These are phyloP conservation scores for Eucalyptus curtisii DNA, from an alignment of 345 rosid genomes.

Conservation along the genomic window DNA sequence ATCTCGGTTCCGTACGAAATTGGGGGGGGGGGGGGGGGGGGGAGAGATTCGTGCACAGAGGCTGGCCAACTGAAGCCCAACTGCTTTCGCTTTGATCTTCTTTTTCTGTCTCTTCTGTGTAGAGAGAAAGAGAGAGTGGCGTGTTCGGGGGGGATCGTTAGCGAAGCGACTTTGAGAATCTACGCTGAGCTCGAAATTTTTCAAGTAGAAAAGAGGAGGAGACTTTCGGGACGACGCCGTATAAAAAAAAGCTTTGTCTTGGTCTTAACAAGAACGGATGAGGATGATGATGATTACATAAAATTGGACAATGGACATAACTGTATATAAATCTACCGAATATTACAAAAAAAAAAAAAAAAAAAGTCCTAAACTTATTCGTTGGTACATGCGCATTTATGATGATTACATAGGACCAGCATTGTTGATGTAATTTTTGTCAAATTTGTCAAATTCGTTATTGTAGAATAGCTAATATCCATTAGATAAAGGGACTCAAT, in stretches of 20 bases:
- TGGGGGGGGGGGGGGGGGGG: fast-evolving
- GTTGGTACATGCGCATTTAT: neutral
- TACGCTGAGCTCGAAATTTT: neutral
- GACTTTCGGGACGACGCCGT: neutral
- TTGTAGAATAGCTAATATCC: fast-evolving
- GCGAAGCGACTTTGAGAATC: neutral
- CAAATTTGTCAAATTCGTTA: too few species aligned
- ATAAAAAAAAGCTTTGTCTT: neutral
- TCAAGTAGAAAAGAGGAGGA: neutral
- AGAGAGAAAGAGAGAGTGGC: neutral
- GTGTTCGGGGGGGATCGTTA: neutral
- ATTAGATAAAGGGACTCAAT: too few species aligned
- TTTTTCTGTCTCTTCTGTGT: neutral
- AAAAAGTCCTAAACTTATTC: fast-evolving
- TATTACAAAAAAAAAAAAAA: too few species aligned
- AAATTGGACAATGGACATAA: neutral
- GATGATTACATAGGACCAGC: too few species aligned
- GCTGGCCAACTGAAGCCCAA: neutral
- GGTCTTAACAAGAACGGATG: neutral
- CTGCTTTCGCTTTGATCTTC: neutral
- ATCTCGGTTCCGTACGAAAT: neutral
- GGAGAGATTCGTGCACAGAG: neutral
- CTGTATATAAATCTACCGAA: neutral
- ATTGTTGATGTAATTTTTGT: too few species aligned
- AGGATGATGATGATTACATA: neutral